Conservation (phyloP, 139 green algal species). For the Pleodorina starrii region DNA sequence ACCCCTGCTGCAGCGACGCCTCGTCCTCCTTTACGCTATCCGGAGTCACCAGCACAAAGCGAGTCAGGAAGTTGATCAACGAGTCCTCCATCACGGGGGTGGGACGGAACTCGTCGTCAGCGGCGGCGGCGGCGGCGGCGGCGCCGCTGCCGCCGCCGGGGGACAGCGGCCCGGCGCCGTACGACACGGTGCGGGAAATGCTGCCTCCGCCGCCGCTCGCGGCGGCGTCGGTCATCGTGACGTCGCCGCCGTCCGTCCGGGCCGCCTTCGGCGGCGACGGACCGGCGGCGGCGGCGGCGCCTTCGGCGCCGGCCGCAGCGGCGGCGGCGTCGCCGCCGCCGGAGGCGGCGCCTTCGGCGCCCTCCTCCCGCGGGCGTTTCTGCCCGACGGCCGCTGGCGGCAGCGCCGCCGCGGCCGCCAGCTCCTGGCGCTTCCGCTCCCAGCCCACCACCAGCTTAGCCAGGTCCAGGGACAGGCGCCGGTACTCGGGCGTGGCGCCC, state of each 20-base stretch:
- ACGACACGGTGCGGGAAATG: slow-evolving; percentile 19
- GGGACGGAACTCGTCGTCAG: slow-evolving; percentile 17
- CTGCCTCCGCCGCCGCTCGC: background rate
- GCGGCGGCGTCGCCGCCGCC: background rate
- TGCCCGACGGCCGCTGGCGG: background rate
- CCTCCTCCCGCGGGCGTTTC: slow-evolving; percentile 12
- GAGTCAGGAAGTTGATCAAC: slow-evolving; percentile 93
- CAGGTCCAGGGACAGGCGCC: slow-evolving; percentile 93
- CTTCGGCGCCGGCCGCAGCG: background rate
- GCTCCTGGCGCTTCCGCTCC: slow-evolving; percentile 75
- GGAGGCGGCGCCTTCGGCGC: background rate
- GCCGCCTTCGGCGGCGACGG: background rate
- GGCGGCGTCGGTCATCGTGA: background rate
- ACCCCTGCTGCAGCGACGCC: slow-evolving; percentile 51
- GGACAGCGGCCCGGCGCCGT: too few relatives aligned
- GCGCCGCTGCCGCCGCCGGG: background rate
- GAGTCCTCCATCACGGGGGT: slow-evolving; percentile 81
- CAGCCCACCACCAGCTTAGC: slow-evolving; percentile 89
- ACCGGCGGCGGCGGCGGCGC: background rate
- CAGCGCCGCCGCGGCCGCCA: slow-evolving; percentile 23
- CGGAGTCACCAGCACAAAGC: slow-evolving; percentile 72
- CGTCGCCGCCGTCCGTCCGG: background rate
- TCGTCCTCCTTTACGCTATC: slow-evolving; percentile 52
- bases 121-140: background rate
- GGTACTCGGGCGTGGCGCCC: slow-evolving; percentile 81